These are phyloP conservation scores for Nitzschia inconspicua DNA, from an alignment of 108 stramenopile species.

Conservation along the genomic window DNA sequence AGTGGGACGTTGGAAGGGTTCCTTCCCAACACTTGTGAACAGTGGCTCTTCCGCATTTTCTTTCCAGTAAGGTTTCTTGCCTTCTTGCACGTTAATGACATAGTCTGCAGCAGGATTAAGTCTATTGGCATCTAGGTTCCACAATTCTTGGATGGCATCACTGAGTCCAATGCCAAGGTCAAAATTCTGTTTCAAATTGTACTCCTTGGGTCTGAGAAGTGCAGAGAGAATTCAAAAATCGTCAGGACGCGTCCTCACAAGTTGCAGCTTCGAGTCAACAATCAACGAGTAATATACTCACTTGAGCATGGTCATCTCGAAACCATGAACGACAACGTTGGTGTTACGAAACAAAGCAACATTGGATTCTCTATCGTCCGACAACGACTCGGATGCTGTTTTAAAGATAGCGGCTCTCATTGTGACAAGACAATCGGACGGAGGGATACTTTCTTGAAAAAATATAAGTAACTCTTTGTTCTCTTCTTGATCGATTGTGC, in stretches of 20 bases:
- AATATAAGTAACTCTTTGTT: conserved; percentile 28
- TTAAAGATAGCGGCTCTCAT: conserved; percentile 59
- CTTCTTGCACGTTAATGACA: conserved; percentile 76
- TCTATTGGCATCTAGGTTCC: conserved; percentile 88
- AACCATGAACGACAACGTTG: conserved; percentile 63
- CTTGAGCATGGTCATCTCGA: conserved; percentile 46
- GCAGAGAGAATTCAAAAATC: background rate
- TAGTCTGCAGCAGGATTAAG: conserved; percentile 73
- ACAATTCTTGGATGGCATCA: conserved; percentile 77
- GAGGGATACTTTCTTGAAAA: conserved; percentile 36
- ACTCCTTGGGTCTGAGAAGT: conserved; percentile 33
- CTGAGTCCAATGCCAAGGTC: conserved; percentile 26
- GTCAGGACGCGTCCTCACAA: background rate
- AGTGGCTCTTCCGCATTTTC: conserved; percentile 79
- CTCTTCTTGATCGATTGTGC: conserved; percentile 41
- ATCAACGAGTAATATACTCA: conserved; percentile 6
- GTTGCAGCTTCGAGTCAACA: background rate
- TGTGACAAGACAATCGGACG: conserved; percentile 41
- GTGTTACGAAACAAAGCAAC: conserved; percentile 49
- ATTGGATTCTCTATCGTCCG: conserved; percentile 48
- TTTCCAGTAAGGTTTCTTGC: conserved; percentile 79
- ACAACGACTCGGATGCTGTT: conserved; percentile 46
- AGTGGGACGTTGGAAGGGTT: conserved; percentile 65
- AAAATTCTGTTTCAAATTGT: conserved; percentile 20
- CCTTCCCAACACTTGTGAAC: conserved; percentile 56